phyloP scores from a whole-genome alignment of 1,284 basidiomycete species.

The Tilletia caries region DNA sequence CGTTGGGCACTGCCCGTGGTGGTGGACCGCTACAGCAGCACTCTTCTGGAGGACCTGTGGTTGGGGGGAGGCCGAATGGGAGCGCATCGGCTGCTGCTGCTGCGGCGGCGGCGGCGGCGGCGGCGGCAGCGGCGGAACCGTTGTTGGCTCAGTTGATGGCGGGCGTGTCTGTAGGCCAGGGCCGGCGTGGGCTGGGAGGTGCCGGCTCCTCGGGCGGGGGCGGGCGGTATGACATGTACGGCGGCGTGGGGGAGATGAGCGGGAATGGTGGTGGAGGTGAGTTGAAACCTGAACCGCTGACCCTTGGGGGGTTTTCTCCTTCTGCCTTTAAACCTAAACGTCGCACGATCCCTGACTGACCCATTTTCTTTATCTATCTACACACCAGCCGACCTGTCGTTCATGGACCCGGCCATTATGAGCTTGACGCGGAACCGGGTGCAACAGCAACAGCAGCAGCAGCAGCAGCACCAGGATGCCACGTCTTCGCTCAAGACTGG shows the following conservation, averaged over 20 bases:
- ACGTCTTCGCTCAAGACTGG: slow-evolving; percentile 12
- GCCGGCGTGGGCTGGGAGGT: not conserved
- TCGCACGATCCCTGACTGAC: too few species aligned
- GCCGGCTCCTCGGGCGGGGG: slow-evolving; percentile 19
- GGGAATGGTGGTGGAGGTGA: slow-evolving; percentile 8
- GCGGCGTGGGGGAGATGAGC: slow-evolving; percentile 19
- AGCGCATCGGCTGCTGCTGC: slow-evolving; percentile 17
- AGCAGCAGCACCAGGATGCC: slow-evolving; percentile 16
- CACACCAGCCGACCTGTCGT: slow-evolving; percentile 28
- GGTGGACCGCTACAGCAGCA: slow-evolving; percentile 1
- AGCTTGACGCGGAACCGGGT: slow-evolving; percentile 38
- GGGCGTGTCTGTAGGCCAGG: slow-evolving; percentile 15
- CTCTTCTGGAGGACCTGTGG: too few species aligned
- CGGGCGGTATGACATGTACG: slow-evolving; percentile 5
- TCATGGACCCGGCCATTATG: slow-evolving; percentile 45
- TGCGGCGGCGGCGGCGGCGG: slow-evolving; percentile 13
- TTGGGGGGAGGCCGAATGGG: slow-evolving; percentile 12
- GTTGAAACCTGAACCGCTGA: not conserved
- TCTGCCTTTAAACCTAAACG: not conserved
- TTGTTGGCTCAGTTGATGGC: slow-evolving; percentile 49
- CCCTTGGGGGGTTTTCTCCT: not conserved
- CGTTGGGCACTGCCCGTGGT: not conserved
- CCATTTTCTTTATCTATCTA: too few species aligned
- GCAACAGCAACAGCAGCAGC: slow-evolving; percentile 24
- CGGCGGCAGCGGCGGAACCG: slow-evolving; percentile 34